Evolutionary conservation across 306 rosid genomes (phyloP).

Genomic region (Gynostemma pentaphyllum): DNA sequence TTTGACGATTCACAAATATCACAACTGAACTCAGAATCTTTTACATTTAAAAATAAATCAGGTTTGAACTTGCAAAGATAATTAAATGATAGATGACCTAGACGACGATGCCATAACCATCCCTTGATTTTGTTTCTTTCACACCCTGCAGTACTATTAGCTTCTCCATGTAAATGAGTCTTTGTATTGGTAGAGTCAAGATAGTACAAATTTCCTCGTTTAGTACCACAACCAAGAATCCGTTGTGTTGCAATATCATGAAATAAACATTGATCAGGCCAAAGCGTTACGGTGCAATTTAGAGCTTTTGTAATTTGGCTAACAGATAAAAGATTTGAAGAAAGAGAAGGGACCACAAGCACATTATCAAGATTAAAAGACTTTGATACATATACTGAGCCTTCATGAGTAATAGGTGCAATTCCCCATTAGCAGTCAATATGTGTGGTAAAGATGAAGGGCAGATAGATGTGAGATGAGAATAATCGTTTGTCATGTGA

Average conservation of each 20-base stretch:
- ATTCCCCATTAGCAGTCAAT: neutral
- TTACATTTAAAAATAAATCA: neutral
- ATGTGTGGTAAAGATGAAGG: neutral
- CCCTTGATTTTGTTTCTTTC: neutral
- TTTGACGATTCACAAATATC: slow-evolving; percentile 1
- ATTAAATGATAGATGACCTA: slow-evolving; percentile 10
- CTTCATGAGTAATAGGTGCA: neutral
- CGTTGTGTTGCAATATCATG: neutral
- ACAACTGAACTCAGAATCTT: neutral
- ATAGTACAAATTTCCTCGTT: slow-evolving; percentile 4
- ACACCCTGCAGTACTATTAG: neutral
- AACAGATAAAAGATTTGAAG: neutral
- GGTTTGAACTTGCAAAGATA: slow-evolving; percentile 6
- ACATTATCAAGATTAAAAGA: neutral
- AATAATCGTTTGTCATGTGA: neutral
- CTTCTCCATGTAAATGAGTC: neutral
- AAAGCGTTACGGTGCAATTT: neutral
- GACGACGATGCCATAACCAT: neutral
- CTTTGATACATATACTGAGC: neutral
- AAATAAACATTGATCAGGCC: neutral
- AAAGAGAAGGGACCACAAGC: neutral
- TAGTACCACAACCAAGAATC: slow-evolving; percentile 4
- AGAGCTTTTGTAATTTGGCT: neutral
- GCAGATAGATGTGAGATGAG: neutral
- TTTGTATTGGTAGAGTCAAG: neutral